Conservation (phyloP, 805 yeast genomes). For the Lipomyces lipofer region DNA sequence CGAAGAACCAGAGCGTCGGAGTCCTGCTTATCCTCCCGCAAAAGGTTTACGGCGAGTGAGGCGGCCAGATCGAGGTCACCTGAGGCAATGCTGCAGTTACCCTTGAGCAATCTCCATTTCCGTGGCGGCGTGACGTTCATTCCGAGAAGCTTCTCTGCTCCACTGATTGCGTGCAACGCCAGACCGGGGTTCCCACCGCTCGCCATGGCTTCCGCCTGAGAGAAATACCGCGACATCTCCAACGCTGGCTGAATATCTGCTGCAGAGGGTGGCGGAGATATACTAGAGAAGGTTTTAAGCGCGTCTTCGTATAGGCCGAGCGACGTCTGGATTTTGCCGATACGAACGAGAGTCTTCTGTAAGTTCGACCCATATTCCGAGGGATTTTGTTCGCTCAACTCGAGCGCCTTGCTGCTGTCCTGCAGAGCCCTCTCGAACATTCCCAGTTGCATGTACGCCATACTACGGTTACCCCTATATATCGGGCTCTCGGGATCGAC, state of each 20-base stretch:
- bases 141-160: constrained; percentile 43
- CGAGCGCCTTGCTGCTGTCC: constrained; percentile 39
- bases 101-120: constrained; percentile 40
- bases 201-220: constrained; percentile 39
- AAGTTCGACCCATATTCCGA: constrained; percentile 37
- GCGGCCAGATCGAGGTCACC: constrained; percentile 43
- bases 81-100: constrained; percentile 35
- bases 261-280: constrained; percentile 30
- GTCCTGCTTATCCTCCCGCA: constrained; percentile 41
- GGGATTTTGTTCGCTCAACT: constrained; percentile 4
- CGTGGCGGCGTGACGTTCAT: constrained; percentile 39
- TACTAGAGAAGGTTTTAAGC: constrained; percentile 33
- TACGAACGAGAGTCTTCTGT: constrained; percentile 40
- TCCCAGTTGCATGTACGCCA: constrained; percentile 42
- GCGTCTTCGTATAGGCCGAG: constrained; percentile 43
- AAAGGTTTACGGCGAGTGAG: constrained; percentile 39
- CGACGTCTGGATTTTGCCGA: constrained; percentile 41
- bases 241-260: constrained; percentile 37
- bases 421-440: constrained; percentile 40
- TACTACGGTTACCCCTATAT: constrained; percentile 43
- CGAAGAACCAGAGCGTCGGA: constrained; percentile 45
- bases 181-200: constrained; percentile 34
- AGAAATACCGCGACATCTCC: constrained; percentile 42
- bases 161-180: constrained; percentile 42
- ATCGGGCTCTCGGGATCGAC: constrained; percentile 41